A percentile compares a stretch with the other conserved stretches of the same genome.
phyloP scores from a whole-genome alignment of 768 basidiomycete genomes.

The Phaffia australis region DNA sequence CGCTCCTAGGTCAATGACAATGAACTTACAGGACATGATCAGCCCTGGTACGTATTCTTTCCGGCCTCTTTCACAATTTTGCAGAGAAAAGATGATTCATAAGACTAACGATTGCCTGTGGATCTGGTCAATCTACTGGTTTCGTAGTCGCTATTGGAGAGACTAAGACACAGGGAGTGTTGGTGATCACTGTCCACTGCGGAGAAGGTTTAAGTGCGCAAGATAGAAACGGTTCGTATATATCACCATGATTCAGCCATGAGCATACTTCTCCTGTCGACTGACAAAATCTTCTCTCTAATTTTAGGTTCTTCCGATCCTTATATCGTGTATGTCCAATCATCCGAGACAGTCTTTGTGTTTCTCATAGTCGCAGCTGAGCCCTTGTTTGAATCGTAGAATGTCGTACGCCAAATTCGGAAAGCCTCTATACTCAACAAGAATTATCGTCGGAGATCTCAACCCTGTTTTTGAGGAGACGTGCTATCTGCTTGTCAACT shows the following conservation, averaged over 20 bases:
- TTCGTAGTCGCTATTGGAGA: slow-evolving; percentile 33
- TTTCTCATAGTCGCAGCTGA: no score
- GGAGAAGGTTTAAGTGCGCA: slow-evolving; percentile 49
- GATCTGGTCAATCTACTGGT: no score
- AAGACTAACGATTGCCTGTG: no score
- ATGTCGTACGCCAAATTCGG: slow-evolving; percentile 38
- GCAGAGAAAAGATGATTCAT: no score
- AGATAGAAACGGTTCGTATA: slow-evolving; percentile 41
- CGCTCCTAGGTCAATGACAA: slow-evolving; percentile 49
- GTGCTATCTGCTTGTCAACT: slow-evolving; percentile 46
- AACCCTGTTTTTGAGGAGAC: slow-evolving; percentile 45
- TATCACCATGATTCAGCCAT: neutral
- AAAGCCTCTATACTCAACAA: slow-evolving; percentile 57
- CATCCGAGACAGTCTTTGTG: no score
- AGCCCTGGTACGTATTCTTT: slow-evolving; percentile 41
- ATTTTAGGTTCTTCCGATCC: slow-evolving; percentile 40
- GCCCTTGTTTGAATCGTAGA: no score
- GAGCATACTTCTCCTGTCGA: neutral
- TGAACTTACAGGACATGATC: slow-evolving; percentile 59
- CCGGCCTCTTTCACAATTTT: no score
- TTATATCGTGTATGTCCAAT: slow-evolving; percentile 47
- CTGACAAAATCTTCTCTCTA: neutral
- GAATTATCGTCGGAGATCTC: slow-evolving; percentile 54
- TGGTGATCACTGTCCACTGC: slow-evolving; percentile 55
- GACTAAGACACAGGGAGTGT: slow-evolving; percentile 54